Base-by-base conservation (phyloP, 2,329 filamentous ascomycete genomes). In the Lasiodiplodia citricola region DNA sequence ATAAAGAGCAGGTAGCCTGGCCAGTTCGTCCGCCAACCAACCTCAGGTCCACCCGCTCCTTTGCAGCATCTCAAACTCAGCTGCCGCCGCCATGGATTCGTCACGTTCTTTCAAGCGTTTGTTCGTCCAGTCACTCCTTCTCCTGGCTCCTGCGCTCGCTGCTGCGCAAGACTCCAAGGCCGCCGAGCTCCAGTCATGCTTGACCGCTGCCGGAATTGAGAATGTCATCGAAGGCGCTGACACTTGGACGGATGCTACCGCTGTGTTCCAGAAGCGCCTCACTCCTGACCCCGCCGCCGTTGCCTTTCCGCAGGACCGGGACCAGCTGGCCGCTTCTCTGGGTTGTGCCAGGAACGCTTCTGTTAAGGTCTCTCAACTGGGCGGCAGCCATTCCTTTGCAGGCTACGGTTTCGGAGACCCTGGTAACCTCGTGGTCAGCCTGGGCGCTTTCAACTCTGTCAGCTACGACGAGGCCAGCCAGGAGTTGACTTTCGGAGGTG, bases 361-460 rank as follows among this genome's bases (percentile, higher is more conserved):
- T 4, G 51, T 69, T 55, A 72, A 72, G 51, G 71, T 72, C 4
- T 66, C 72, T 1, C 58, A 69, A 3, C 51, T 72, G 5, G 70
- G 71, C 18, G 71, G 72, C 18, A 69, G 70, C 16, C 72, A 73
- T 28, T 72, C 71, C 4, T 73, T 71, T 18, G 70, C 68, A 51
- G 70, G 69, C 1, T 73, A 70, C n/a, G 72, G 71, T 31, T 70
- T 72, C 5, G 72, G 72, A 10, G 69, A 70, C 0, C 66, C 69
- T 1, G 70, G 69, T 18, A 70, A 65, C 21, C 70, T 73, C 18
- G 68, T 71, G 16, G 69, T 73, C 37, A 68, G 70, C 64, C 69
- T 73, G 66, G 69, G 66, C 21, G 68, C 66, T 23, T 73, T 73
- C 62, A 70, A 68, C 6, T 58, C 69, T 13, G 68, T 68, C 0